A percentile compares a stretch with the other conserved stretches of the same genome.
phyloP scores from a whole-genome alignment of 805 yeast genomes.

The Candida succiphila region DNA sequence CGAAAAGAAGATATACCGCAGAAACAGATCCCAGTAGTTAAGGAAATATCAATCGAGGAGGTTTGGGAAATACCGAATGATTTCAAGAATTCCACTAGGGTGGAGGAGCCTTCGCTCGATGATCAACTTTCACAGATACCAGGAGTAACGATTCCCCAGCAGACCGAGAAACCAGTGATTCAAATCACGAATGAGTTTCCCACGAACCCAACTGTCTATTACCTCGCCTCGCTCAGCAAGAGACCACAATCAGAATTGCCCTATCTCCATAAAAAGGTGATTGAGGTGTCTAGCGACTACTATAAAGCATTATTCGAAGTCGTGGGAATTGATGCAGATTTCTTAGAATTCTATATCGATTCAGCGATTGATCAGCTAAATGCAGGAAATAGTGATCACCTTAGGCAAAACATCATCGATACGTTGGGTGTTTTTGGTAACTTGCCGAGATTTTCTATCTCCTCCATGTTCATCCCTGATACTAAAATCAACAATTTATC shows the following conservation, averaged over 20 bases:
- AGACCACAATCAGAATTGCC: constrained; percentile 18
- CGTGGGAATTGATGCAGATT: constrained; percentile 40
- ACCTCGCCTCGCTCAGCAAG: constrained; percentile 28
- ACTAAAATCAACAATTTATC: constrained; percentile 5
- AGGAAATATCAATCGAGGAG: constrained; percentile 2
- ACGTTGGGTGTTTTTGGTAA: constrained; percentile 20
- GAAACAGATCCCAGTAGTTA: neutral
- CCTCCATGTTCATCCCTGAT: constrained; percentile 24
- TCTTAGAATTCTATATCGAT: constrained; percentile 36
- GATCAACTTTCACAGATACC: neutral
- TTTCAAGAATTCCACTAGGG: constrained; percentile 2
- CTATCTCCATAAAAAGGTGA: constrained; percentile 27
- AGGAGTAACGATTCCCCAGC: constrained; percentile 1
- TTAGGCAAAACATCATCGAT: constrained; percentile 13
- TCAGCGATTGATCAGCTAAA: constrained; percentile 19
- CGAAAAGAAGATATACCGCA: constrained; percentile 1
- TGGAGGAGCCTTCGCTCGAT: constrained; percentile 1
- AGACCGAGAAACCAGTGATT: neutral
- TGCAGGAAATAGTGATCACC: constrained; percentile 5
- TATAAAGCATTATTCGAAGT: constrained; percentile 24
- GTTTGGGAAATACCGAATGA: constrained; percentile 13
- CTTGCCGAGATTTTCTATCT: constrained; percentile 26
- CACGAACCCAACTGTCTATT: constrained; percentile 35
- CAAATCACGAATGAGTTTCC: constrained; percentile 24
- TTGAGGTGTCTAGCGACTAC: constrained; percentile 17